Percentiles rank a stretch among this genome's conserved stretches.
phyloP scores from a whole-genome alignment of 1,139 yeast species.

The Geotrichum macrosporum region DNA sequence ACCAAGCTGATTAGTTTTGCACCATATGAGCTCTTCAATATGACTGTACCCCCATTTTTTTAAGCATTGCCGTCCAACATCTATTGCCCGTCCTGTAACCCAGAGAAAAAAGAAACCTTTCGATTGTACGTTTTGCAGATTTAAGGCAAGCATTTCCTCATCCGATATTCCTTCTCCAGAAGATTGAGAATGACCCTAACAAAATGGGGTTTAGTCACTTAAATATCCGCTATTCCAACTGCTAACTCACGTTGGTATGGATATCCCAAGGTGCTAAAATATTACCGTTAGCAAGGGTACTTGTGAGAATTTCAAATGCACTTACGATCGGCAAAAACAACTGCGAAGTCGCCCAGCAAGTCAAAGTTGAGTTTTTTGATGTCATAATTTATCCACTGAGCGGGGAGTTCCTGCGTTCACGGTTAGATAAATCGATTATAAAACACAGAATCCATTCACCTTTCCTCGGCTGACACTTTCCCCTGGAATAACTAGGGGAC shows the following conservation, averaged over 20 bases:
- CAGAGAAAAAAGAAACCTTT: constrained; percentile 81
- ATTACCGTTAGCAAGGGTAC: too few relatives aligned
- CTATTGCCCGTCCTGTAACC: constrained; percentile 94
- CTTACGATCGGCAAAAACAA: constrained; percentile 71
- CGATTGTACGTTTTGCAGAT: constrained; percentile 64
- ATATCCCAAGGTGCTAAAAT: constrained; percentile 70
- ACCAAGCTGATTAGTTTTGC: constrained; percentile 79
- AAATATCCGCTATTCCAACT: too few relatives aligned
- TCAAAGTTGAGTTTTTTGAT: constrained; percentile 65
- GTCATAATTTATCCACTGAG: constrained; percentile 88
- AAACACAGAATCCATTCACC: constrained; percentile 24
- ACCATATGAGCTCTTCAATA: constrained; percentile 82
- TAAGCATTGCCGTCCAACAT: constrained; percentile 74
- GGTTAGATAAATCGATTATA: constrained; percentile 25
- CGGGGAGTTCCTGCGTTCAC: constrained; percentile 40
- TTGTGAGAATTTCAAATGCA: too few relatives aligned
- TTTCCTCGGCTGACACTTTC: constrained; percentile 43
- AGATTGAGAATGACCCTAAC: constrained; percentile 36
- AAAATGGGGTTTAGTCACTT: too few relatives aligned
- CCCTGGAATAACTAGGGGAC: constrained; percentile 49
- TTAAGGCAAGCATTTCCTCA: constrained; percentile 58
- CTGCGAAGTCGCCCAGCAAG: constrained; percentile 77
- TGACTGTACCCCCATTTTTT: constrained; percentile 76
- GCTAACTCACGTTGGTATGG: constrained; percentile 52
- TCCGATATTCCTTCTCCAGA: constrained; percentile 54